A percentile compares a stretch with the other conserved stretches of the same genome.
Conservation (phyloP, 495 filamentous ascomycete genomes). For the Aspergillus conjunctus region DNA sequence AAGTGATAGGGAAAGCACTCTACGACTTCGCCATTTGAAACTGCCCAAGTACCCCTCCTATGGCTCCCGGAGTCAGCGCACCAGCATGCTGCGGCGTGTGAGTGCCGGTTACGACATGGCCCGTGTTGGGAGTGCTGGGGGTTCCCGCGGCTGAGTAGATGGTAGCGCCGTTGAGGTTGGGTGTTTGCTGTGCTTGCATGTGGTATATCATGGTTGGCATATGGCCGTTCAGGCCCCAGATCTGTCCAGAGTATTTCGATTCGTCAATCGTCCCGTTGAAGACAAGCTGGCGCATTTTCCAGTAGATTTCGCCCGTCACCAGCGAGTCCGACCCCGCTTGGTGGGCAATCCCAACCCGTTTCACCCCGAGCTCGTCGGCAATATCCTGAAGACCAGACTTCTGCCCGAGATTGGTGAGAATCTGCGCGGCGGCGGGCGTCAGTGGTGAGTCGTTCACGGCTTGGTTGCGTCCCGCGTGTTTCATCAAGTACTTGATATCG, state of each 20-base stretch:
- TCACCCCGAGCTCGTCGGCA: slow-evolving; percentile 87
- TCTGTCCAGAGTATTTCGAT: slow-evolving; percentile 75
- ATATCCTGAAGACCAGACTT: slow-evolving; percentile 92
- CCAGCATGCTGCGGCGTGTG: slow-evolving; percentile 60
- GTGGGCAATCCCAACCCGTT: slow-evolving; percentile 81
- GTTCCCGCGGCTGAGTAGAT: slow-evolving; percentile 60
- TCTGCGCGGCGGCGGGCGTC: slow-evolving; percentile 62
- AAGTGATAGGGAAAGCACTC: too few relatives aligned
- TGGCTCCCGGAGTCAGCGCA: slow-evolving; percentile 69
- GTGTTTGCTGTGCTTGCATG: slow-evolving; percentile 49
- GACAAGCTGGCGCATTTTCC: slow-evolving; percentile 79
- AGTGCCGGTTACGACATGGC: slow-evolving; percentile 51
- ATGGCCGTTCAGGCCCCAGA: slow-evolving; percentile 81
- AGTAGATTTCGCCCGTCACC: slow-evolving; percentile 91
- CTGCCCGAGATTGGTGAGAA: slow-evolving; percentile 75
- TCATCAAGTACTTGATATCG: slow-evolving; percentile 97
- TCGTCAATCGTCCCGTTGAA: slow-evolving; percentile 78
- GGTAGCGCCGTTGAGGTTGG: slow-evolving; percentile 59
- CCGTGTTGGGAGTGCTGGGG: slow-evolving; percentile 72
- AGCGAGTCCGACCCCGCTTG: slow-evolving; percentile 90
- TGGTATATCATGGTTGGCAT: slow-evolving; percentile 52
- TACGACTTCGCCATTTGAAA: slow-evolving; percentile 48
- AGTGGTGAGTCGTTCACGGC: slow-evolving; percentile 60
- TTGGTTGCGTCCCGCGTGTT: slow-evolving; percentile 70
- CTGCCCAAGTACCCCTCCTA: slow-evolving; percentile 57